Evolutionary conservation across 1,139 yeast species (phyloP).

Genomic region (Sugiyamaella japonica): DNA sequence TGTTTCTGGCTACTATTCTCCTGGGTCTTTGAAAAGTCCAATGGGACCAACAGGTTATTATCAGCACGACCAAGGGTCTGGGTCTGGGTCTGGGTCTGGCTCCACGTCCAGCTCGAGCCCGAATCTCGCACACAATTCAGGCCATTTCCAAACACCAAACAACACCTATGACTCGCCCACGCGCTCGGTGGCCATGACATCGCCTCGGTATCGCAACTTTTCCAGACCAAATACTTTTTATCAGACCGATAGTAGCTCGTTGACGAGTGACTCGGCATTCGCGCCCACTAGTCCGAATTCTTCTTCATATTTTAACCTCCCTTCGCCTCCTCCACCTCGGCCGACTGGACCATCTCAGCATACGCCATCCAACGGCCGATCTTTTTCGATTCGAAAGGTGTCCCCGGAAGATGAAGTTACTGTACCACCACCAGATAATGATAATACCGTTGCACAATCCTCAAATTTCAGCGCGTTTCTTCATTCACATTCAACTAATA

Average conservation of each 20-base stretch:
- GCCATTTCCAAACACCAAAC: not conserved
- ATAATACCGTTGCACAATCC: not conserved
- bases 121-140: not conserved
- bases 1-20: conserved; percentile 11
- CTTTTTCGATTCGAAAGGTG: conserved; percentile 20
- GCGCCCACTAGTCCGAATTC: not conserved
- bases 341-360: not conserved
- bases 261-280: not conserved
- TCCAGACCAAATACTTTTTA: conserved; percentile 20
- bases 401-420: not conserved
- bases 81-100: not conserved
- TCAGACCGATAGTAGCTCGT: conserved; percentile 14
- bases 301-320: conserved; percentile 1
- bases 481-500: not conserved
- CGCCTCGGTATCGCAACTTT: conserved; percentile 17
- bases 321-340: conserved; percentile 10
- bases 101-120: not conserved
- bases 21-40: not conserved
- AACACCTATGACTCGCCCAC: conserved; percentile 2
- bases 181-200: conserved; percentile 8
- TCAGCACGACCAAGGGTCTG: not conserved
- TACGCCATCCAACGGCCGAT: conserved; percentile 5
- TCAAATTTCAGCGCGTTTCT: conserved; percentile 15
- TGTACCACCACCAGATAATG: not conserved
- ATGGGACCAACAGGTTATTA: not conserved